Base-by-base conservation (phyloP, 805 yeast genomes). In the Hanseniaspora clermontiae region DNA sequence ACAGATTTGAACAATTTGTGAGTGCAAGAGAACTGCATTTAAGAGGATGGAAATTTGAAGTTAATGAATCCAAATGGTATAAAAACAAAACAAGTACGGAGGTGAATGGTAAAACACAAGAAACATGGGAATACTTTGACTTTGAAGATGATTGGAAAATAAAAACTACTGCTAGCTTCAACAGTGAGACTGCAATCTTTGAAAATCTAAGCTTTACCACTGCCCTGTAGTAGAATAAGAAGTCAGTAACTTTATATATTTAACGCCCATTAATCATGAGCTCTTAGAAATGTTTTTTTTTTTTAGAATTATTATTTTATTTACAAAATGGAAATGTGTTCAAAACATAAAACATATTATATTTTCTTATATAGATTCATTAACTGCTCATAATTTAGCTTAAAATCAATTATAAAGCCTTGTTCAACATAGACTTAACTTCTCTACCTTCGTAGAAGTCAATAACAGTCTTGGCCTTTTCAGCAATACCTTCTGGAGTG, bases 401-500 rank as follows among this genome's bases (percentile, higher is more conserved):
- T 11, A 10, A 32, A 37, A 20, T 6, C 45, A 65, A 65, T 70
- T 81, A 80, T 67, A 88, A 85, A 67, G 96, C 95, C 66, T 73
- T 76, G 75, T 77, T 80, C 71, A 88, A 77, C 71, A 95, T 96
- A 65, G 95, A 85, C 58, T 74, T 69, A 57, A 87, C 72, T 58
- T 76, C 68, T 68, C 77, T 73, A 68, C 89, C 95, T 80, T 87
- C 78, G 83, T 84, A 93, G 79, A 81, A 88, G 61, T 80, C 78
- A 66, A 86, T 74, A 61, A 90, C 83, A 77, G 83, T 82, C 63
- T 75, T 73, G 62, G 89, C 97, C 74, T 90, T 87, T 66, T 80
- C 76, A 66, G 95, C 91, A 71, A 93, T 77, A 63, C 95, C 96
- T 71, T 87, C 96, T 61, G 91, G 84, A 57, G 95, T 89, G 78